A percentile compares a stretch with the other conserved stretches of the same genome.
These are phyloP conservation scores for Canna indica DNA, from an alignment of 176 grass and related monocot species.

Conservation along the genomic window DNA sequence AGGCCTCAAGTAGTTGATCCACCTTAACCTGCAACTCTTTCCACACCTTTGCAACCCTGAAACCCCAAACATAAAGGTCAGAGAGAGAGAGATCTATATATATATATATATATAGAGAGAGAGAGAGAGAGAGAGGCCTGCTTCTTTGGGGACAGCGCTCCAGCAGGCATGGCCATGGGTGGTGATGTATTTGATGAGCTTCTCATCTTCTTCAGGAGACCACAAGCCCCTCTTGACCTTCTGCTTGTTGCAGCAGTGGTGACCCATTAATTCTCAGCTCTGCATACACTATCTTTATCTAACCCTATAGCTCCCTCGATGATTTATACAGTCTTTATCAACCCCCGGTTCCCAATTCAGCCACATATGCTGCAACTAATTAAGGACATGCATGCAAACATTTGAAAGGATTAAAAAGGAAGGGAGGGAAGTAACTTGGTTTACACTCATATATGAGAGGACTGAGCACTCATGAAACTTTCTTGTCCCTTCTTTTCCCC, in stretches of 20 bases:
- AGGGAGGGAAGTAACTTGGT: not conserved
- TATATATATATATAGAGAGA: not conserved
- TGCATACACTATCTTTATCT: not conserved
- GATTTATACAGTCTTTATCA: not conserved
- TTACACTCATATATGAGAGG: not conserved
- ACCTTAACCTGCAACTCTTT: slow-evolving; percentile 95
- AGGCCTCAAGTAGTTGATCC: slow-evolving; percentile 98
- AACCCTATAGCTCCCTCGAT: not conserved
- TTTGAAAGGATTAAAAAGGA: not conserved
- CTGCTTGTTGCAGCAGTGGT: slow-evolving; percentile 96
- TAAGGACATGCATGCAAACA: not conserved
- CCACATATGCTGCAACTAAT: not conserved
- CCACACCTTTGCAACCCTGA: slow-evolving; percentile 87
- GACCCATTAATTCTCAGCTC: slow-evolving; percentile 43
- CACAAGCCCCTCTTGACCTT: slow-evolving; percentile 95
- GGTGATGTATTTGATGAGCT: slow-evolving; percentile 69
- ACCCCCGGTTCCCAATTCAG: not conserved
- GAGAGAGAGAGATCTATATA: not conserved
- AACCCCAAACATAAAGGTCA: not conserved
- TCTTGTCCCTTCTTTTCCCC: too few relatives aligned
- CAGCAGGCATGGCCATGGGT: slow-evolving; percentile 87
- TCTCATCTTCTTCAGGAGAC: slow-evolving; percentile 98
- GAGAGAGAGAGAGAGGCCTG: slow-evolving; percentile 34
- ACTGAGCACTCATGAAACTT: too few relatives aligned
- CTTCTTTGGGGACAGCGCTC: slow-evolving; percentile 88